These are phyloP conservation scores for Arthrobotrys conoides DNA, from an alignment of 2,329 filamentous ascomycete species.

Conservation along the genomic window DNA sequence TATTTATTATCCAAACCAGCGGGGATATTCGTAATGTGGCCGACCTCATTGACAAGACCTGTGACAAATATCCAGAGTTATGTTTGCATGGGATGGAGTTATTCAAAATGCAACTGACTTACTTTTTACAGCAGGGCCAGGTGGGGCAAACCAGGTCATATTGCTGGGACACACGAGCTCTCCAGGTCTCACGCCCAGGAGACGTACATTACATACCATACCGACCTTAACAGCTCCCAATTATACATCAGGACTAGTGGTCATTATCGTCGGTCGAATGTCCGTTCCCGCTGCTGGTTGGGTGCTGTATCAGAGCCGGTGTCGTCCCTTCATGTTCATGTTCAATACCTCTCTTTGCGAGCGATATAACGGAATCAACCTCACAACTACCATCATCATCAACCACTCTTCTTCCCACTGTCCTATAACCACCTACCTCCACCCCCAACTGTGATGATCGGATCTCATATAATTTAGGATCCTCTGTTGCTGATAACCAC, in stretches of 20 bases:
- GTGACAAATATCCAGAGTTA: slow-evolving; percentile 3
- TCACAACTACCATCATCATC: background rate
- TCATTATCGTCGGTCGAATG: background rate
- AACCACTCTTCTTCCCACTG: background rate
- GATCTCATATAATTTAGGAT: background rate
- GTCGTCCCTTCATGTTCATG: background rate
- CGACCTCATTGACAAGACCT: background rate
- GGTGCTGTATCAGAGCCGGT: slow-evolving; percentile 23
- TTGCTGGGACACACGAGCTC: slow-evolving; percentile 48
- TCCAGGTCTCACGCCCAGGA: slow-evolving; percentile 13
- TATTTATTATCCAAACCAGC: slow-evolving; percentile 22
- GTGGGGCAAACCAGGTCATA: slow-evolving; percentile 32
- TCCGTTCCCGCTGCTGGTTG: slow-evolving; percentile 23
- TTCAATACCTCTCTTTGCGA: background rate
- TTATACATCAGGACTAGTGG: no score
- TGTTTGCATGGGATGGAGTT: background rate
- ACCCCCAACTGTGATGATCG: background rate
- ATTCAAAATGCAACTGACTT: slow-evolving; percentile 16
- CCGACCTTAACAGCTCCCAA: background rate
- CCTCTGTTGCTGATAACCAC: slow-evolving; percentile 5
- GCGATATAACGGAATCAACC: slow-evolving; percentile 1
- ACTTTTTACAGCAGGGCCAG: background rate
- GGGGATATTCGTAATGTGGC: slow-evolving; percentile 36
- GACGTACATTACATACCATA: background rate
- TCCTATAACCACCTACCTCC: background rate